phyloP scores from a whole-genome alignment of 345 rosid species.

The Camelina hispida region DNA sequence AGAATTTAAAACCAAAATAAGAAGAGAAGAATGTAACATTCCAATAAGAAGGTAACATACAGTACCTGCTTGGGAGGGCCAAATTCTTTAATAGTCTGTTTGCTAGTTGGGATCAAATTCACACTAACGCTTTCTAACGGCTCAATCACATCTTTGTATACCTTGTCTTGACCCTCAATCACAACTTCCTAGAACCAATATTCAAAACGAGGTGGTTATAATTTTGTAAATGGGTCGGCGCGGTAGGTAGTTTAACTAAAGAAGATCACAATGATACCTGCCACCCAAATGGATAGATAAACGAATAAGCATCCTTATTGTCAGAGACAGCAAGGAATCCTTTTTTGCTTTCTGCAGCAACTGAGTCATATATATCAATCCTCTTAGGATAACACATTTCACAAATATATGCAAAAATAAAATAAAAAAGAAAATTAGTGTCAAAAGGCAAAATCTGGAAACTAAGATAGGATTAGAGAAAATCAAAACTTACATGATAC shows the following conservation, averaged over 20 bases:
- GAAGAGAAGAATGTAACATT: background rate
- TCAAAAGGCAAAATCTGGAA: background rate
- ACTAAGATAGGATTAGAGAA: too few relatives aligned
- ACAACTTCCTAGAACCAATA: slow-evolving; percentile 64
- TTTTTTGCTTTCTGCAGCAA: slow-evolving; percentile 94
- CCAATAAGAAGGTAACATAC: background rate
- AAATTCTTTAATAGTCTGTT: slow-evolving; percentile 76
- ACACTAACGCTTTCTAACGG: slow-evolving; percentile 91
- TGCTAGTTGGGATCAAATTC: slow-evolving; percentile 65
- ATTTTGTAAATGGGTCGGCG: background rate
- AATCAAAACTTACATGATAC: slow-evolving; percentile 63
- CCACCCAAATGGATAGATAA: slow-evolving; percentile 93
- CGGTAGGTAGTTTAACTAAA: background rate
- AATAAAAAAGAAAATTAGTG: background rate
- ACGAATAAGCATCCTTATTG: slow-evolving; percentile 83
- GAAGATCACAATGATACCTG: slow-evolving; percentile 54
- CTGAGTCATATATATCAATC: slow-evolving; percentile 97
- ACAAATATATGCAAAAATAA: background rate
- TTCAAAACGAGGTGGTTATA: background rate
- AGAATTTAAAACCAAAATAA: background rate
- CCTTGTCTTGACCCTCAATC: slow-evolving; percentile 91
- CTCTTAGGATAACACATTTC: slow-evolving; percentile 54
- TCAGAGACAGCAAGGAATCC: slow-evolving; percentile 72
- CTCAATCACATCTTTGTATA: slow-evolving; percentile 92
- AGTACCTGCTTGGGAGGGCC: slow-evolving; percentile 87